A percentile compares a stretch with the other conserved stretches of the same genome.
phyloP scores from a whole-genome alignment of 140 eudicot genomes.

The Cichorium intybus region DNA sequence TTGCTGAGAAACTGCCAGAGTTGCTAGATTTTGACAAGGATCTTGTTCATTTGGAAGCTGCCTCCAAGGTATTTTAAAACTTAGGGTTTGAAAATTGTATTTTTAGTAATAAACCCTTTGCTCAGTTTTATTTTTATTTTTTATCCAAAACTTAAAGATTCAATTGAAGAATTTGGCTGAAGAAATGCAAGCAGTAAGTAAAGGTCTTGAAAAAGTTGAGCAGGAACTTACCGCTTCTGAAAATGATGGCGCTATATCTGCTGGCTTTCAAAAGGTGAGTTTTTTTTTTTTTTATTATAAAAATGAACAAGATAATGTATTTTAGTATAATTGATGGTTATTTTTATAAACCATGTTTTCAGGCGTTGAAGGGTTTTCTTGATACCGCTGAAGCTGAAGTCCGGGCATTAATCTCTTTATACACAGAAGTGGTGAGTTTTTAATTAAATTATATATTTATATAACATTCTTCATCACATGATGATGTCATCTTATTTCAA shows the following conservation, averaged over 20 bases:
- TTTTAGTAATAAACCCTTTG: not conserved
- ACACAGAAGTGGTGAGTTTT: slow-evolving; percentile 88
- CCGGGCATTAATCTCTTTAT: slow-evolving; percentile 79
- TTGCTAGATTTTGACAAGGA: slow-evolving; percentile 92
- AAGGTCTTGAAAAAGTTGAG: slow-evolving; percentile 99
- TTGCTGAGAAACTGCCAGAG: slow-evolving; percentile 94
- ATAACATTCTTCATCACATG: not conserved
- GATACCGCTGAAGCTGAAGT: slow-evolving; percentile 99
- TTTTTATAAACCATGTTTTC: slow-evolving; percentile 18
- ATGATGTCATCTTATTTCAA: not conserved
- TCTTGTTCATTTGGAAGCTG: slow-evolving; percentile 86
- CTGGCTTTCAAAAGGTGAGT: slow-evolving; percentile 81
- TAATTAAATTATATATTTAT: not conserved
- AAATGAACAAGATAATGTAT: not conserved
- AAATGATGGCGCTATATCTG: slow-evolving; percentile 83
- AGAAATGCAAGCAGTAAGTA: slow-evolving; percentile 99
- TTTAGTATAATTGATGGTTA: not conserved
- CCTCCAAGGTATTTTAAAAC: slow-evolving; percentile 68
- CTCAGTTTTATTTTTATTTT: slow-evolving; percentile 14
- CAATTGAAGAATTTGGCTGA: slow-evolving; percentile 97
- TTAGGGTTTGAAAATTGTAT: not conserved
- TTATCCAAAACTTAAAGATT: slow-evolving; percentile 39
- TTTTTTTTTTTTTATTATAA: not conserved
- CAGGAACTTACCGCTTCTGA: slow-evolving; percentile 93
- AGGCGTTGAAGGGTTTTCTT: slow-evolving; percentile 92